These are phyloP conservation scores for Phialophora macrospora DNA, from an alignment of 2,329 filamentous ascomycete genomes.

Conservation along the genomic window DNA sequence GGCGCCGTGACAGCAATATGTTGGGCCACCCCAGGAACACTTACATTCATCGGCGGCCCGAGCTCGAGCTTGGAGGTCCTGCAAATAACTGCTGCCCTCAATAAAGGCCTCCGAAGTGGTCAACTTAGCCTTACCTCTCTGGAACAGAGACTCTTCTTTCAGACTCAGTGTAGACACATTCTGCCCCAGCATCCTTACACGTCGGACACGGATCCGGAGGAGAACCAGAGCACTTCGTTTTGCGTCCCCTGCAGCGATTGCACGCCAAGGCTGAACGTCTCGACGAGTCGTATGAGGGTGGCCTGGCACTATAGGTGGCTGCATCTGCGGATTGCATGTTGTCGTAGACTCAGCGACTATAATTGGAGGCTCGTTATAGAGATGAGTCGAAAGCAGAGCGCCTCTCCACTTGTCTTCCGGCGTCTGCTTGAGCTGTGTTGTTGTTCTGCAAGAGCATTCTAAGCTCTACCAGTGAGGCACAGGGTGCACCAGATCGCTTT, in stretches of 20 bases:
- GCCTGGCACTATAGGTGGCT: conserved; percentile 13
- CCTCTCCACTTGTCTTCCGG: background rate
- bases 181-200: conserved; percentile 43
- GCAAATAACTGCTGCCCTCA: conserved; percentile 40
- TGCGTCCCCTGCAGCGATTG: conserved; percentile 47
- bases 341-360: background rate
- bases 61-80: conserved; percentile 45
- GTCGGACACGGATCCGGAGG: conserved; percentile 46
- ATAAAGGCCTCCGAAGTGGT: conserved; percentile 16
- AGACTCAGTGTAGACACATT: conserved; percentile 46
- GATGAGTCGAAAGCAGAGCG: background rate
- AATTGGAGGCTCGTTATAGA: background rate
- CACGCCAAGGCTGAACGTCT: conserved; percentile 38
- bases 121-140: conserved; percentile 42
- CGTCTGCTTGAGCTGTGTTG: background rate
- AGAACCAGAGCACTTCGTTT: conserved; percentile 46
- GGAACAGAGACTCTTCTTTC: conserved; percentile 46
- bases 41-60: conserved; percentile 35
- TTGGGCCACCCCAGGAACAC: background rate
- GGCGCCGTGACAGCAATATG: background rate
- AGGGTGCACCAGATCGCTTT: background rate
- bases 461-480: background rate
- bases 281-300: conserved; percentile 27
- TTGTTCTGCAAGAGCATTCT: background rate
- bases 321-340: conserved; percentile 23